Evolutionary conservation across 148 eudicot species (phyloP), one percentile per base, ranked within the genome.

Genomic region (Drosera capensis): DNA sequence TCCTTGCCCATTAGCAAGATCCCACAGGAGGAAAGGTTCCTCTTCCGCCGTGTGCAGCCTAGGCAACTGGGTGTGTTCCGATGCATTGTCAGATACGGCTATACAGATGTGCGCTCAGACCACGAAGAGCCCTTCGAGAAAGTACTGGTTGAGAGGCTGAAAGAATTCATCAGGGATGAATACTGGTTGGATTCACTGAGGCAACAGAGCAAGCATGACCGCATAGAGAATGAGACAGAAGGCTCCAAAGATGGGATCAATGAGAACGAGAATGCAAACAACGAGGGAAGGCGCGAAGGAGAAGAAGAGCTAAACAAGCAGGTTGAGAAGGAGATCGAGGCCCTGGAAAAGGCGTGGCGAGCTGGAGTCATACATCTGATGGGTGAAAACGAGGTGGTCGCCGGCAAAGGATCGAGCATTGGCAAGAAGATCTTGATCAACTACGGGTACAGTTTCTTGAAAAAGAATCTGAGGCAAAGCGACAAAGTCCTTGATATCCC

Each of bases 81-180:
- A 5, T 83, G 94, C 43, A 73, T 74, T 7, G 82, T 70, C 5
- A 56, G 94, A 40, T 68, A 74, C 13, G 94, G 94, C 17, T 82
- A 78, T 55, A 74, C 60, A 2, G 94, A 81, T 37, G 45, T 40
- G 16, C 57, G 66, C 9, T n/a, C n/a, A n/a, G 62, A 41, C 18
- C 73, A 69, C 38, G 43, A 72, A 0, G 86, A 75, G 52, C 58
- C 77, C 2, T 67, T 82, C 8, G 94, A 82, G 44, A 52, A 16
- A 14, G 9, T 66, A 25, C 30, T 78, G 41, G 50, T 68, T 0
- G 70, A 72, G 23, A 53, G 71, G 55, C 40, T 82, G 28, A 70
- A 66, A 60, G 71, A 57, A 20, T 78, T 64, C 41, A 55, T 75
- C 3, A 31, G 25, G 39, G 71, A 62, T 20, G 72, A 79, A 7